Base-by-base conservation (phyloP, 306 rosid species). In the Dalbergia cultrata region DNA sequence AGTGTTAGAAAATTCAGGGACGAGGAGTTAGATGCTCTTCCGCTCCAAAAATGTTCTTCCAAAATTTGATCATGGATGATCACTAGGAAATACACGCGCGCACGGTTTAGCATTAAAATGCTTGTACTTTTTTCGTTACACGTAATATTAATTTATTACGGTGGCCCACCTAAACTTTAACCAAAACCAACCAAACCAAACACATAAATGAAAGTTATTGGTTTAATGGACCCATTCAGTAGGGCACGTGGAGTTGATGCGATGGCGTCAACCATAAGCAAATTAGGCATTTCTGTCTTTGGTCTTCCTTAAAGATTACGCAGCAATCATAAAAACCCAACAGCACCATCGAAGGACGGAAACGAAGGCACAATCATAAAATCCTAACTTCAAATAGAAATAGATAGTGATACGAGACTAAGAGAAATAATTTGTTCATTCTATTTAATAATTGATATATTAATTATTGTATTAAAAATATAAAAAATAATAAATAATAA, bases 231-330 rank as follows among this genome's bases (percentile, higher is more conserved):
- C 58, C 58, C 47, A 74, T 21, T 58, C 68, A 59, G 21, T 13
- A 22, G 26, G 53, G 1, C 19, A 43, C 8, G 18, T 10, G 14
- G 47, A 10, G 80, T 63, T 76, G 33, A 7, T 37, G 6, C 7
- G 41, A 37, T 37, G 47, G 54, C 7, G 64, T 76, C 12, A 76
- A 52, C 21, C 6, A 64, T 14, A 64, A 50, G 73, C 64, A 76
- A 64, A 64, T 34, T 53, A 26, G 26, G 54, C 0, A 22, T 52
- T 50, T 50, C 13, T 45, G 13, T 18, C 73, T 18, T 8, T 7
- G 39, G 13, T 19, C 3, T 72, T 18, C 45, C 72, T 61, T 80
- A 62, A 80, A 71, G 64, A 37, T 47, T 47, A 80, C 72, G 72
- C 72, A 61, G 13, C 43, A 35, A 71, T 19, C 39, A 33, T 16